Evolutionary conservation across 148 eudicot species (phyloP).

Genomic region (Beta vulgaris): DNA sequence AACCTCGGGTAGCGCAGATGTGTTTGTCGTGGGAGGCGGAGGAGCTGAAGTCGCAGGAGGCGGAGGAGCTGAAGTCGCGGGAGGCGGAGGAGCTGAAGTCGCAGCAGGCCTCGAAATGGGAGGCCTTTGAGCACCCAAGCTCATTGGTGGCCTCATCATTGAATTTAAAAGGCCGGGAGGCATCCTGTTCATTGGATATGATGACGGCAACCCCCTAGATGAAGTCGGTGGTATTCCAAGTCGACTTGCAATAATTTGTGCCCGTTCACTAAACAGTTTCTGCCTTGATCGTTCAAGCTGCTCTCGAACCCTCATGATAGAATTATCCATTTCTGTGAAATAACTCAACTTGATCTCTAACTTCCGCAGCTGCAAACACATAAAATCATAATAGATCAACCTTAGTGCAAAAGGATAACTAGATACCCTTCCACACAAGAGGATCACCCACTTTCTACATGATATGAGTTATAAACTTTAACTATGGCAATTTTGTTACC

Average conservation of each 20-base stretch:
- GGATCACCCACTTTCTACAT: background rate
- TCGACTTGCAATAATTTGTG: slow-evolving; percentile 79
- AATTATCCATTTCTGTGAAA: slow-evolving; percentile 77
- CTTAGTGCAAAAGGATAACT: slow-evolving; percentile 9
- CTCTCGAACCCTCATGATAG: slow-evolving; percentile 67
- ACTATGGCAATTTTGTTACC: too few relatives aligned
- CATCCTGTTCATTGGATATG: slow-evolving; percentile 54
- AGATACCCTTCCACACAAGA: background rate
- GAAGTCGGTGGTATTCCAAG: slow-evolving; percentile 58
- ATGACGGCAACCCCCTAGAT: slow-evolving; percentile 57
- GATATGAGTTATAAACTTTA: background rate
- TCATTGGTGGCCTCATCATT: slow-evolving; percentile 55
- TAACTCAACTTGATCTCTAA: slow-evolving; percentile 81
- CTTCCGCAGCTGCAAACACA: slow-evolving; percentile 65
- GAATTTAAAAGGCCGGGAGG: slow-evolving; percentile 47
- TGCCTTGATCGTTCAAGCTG: slow-evolving; percentile 81
- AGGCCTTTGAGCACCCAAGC: slow-evolving; percentile 59
- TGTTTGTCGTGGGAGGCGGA: slow-evolving; percentile 37
- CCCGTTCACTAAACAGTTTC: slow-evolving; percentile 77
- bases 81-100: too few relatives aligned
- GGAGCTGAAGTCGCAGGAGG: too few relatives aligned
- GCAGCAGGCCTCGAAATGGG: slow-evolving; percentile 60
- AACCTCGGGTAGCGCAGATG: slow-evolving; percentile 35
- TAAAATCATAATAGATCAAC: slow-evolving; percentile 14
- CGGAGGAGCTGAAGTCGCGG: too few relatives aligned